Conservation (phyloP, 495 filamentous ascomycete genomes). For the Penicillium canariense region DNA sequence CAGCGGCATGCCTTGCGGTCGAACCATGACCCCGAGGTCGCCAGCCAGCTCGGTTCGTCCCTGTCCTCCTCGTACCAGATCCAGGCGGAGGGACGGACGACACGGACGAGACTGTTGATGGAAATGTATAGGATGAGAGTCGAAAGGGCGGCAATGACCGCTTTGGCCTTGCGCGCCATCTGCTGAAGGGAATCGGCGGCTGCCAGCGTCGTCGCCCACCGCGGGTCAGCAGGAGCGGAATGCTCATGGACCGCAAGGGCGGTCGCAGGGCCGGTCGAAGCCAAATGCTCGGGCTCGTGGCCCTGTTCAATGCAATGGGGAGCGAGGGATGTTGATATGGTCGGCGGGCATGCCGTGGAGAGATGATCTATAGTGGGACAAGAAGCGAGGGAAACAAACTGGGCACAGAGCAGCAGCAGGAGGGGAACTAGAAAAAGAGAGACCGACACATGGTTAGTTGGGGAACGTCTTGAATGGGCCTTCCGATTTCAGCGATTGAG, state of each 20-base stretch:
- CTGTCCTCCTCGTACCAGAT: slow-evolving; percentile 48
- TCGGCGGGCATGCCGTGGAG: slow-evolving; percentile 16
- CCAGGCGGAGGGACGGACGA: slow-evolving; percentile 30
- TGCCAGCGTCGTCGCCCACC: slow-evolving; percentile 16
- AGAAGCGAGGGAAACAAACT: slow-evolving; percentile 15
- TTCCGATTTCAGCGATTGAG: slow-evolving; percentile 27
- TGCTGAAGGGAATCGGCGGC: slow-evolving; percentile 32
- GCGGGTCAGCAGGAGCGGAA: background rate
- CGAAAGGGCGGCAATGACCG: slow-evolving; percentile 40
- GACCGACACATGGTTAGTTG: background rate
- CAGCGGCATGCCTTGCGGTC: slow-evolving; percentile 74
- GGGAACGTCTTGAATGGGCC: slow-evolving; percentile 15
- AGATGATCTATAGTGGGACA: slow-evolving; percentile 18
- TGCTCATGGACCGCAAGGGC: slow-evolving; percentile 18
- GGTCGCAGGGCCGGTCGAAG: slow-evolving; percentile 10
- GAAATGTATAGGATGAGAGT: slow-evolving; percentile 47
- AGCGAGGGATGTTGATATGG: slow-evolving; percentile 3
- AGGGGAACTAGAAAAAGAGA: slow-evolving; percentile 20
- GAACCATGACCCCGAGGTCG: slow-evolving; percentile 66
- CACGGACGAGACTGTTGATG: slow-evolving; percentile 41
- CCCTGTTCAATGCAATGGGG: slow-evolving; percentile 21
- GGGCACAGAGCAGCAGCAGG: slow-evolving; percentile 15
- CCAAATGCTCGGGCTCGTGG: background rate
- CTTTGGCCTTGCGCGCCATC: slow-evolving; percentile 42
- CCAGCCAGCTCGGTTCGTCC: slow-evolving; percentile 68